These are phyloP conservation scores for Scheffersomyces lignosus DNA, from an alignment of 805 yeast species.

Conservation along the genomic window DNA sequence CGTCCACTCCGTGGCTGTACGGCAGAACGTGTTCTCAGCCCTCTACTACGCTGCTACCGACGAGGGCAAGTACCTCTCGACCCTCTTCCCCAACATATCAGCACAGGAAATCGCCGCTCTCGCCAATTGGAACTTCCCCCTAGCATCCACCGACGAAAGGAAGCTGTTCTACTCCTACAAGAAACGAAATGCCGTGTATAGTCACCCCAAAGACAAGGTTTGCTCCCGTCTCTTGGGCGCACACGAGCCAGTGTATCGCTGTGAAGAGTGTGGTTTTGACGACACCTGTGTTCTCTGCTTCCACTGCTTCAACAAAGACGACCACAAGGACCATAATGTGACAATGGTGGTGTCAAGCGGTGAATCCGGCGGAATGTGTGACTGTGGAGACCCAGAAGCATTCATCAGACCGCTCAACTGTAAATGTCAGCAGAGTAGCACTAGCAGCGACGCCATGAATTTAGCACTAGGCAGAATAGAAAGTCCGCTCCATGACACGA, in stretches of 20 bases:
- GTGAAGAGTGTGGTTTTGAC: conserved; percentile 76
- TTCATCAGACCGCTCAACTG: conserved; percentile 58
- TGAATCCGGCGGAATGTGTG: conserved; percentile 60
- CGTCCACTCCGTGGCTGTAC: conserved; percentile 10
- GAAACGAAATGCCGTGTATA: conserved; percentile 11
- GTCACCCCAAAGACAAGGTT: conserved; percentile 58
- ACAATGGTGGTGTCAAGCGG: conserved; percentile 50
- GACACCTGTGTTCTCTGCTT: conserved; percentile 77
- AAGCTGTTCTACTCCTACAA: conserved; percentile 9
- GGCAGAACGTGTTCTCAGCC: conserved; percentile 24
- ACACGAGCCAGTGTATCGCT: conserved; percentile 70
- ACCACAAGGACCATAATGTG: conserved; percentile 68
- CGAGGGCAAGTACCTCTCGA: conserved; percentile 11
- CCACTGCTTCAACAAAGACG: conserved; percentile 67
- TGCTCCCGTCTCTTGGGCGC: conserved; percentile 64
- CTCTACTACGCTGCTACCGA: conserved; percentile 27
- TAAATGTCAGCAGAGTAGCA: conserved; percentile 26
- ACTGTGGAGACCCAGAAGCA: conserved; percentile 71
- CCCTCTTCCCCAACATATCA: conserved; percentile 12
- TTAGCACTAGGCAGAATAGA: conserved; percentile 13
- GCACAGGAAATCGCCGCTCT: not conserved
- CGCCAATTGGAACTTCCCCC: conserved; percentile 4
- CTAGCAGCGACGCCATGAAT: conserved; percentile 8
- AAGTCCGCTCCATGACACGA: conserved; percentile 23
- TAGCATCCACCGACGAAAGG: not conserved